Conservation (phyloP, 768 basidiomycete species). For the Atractiella rhizophila region DNA sequence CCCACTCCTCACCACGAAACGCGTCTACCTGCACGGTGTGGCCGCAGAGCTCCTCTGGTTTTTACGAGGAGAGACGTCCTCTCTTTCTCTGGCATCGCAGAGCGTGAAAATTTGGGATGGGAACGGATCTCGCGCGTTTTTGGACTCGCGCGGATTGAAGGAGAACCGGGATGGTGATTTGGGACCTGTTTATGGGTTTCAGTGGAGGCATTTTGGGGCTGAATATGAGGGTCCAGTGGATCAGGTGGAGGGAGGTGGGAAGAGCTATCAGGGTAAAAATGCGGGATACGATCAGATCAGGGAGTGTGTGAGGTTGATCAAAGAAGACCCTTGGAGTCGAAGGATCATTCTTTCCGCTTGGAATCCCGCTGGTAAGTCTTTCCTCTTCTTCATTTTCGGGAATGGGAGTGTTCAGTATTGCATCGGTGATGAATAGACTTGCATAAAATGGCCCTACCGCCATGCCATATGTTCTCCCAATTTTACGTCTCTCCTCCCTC, state of each 20-base stretch:
- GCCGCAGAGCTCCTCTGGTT: slow-evolving; percentile 92
- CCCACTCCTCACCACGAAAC: slow-evolving; percentile 82
- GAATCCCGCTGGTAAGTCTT: slow-evolving; percentile 68
- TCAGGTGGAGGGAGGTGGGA: too few species aligned
- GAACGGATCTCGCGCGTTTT: slow-evolving; percentile 65
- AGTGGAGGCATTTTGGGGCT: slow-evolving; percentile 18
- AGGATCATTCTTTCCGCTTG: slow-evolving; percentile 86
- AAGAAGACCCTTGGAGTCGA: slow-evolving; percentile 71
- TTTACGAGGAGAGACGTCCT: slow-evolving; percentile 56
- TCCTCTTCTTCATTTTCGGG: not conserved
- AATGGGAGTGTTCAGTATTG: not conserved
- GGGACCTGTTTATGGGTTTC: slow-evolving; percentile 56
- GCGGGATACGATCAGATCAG: slow-evolving; percentile 75
- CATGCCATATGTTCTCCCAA: slow-evolving; percentile 96
- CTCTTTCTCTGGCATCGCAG: slow-evolving; percentile 43
- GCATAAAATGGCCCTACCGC: slow-evolving; percentile 79
- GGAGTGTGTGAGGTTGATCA: slow-evolving; percentile 77
- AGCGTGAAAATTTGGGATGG: slow-evolving; percentile 96
- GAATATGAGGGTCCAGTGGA: slow-evolving; percentile 25
- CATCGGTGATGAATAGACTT: slow-evolving; percentile 36
- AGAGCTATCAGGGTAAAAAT: slow-evolving; percentile 14
- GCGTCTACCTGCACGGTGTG: slow-evolving; percentile 74
- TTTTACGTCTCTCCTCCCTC: slow-evolving; percentile 81
- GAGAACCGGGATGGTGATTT: slow-evolving; percentile 73
- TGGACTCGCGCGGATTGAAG: slow-evolving; percentile 57